Conservation (phyloP, 2,329 filamentous ascomycete species). For the Paraphaeosphaeria minitans region DNA sequence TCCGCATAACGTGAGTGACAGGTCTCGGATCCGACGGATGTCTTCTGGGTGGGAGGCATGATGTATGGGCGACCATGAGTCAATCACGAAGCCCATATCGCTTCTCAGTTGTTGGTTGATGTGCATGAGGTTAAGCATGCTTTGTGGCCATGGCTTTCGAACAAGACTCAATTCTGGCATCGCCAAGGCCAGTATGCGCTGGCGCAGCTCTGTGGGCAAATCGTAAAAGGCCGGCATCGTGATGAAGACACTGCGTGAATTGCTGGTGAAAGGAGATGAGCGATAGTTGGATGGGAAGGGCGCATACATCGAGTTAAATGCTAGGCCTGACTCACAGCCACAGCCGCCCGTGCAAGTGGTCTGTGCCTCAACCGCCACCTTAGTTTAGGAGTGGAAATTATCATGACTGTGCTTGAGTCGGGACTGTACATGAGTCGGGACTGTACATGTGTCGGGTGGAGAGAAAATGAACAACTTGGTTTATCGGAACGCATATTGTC, state of each 20-base stretch:
- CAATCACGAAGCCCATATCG: background rate
- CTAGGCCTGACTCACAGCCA: background rate
- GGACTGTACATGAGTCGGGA: no score
- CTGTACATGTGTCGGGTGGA: no score
- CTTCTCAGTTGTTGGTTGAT: background rate
- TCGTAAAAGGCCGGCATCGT: background rate
- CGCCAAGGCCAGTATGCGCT: background rate
- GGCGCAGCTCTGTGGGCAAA: background rate
- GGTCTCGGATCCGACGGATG: background rate
- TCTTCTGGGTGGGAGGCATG: background rate
- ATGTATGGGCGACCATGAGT: background rate
- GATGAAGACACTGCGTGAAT: background rate
- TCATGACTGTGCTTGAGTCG: no score
- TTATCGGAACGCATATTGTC: no score
- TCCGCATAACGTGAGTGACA: background rate
- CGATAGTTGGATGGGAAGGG: background rate
- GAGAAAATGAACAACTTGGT: no score
- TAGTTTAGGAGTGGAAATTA: background rate
- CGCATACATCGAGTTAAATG: background rate
- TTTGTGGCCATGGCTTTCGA: background rate
- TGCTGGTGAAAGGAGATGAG: background rate
- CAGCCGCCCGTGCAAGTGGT: background rate
- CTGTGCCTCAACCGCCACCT: background rate
- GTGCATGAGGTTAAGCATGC: background rate
- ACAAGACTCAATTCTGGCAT: background rate